Evolutionary conservation across 176 grass and related monocot species (phyloP).

Genomic region (Eremochloa ophiuroides): DNA sequence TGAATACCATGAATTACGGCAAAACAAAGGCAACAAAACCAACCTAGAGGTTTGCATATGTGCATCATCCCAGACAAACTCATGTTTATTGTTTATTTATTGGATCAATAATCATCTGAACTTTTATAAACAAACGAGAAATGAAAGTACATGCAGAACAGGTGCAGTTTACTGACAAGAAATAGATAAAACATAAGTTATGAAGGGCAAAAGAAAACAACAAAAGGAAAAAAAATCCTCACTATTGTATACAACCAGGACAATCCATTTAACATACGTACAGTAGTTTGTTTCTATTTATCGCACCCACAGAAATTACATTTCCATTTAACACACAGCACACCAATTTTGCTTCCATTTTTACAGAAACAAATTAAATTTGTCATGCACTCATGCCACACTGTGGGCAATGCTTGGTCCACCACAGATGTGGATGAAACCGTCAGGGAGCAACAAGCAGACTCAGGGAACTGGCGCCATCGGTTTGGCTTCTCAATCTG

Average conservation of each 20-base stretch:
- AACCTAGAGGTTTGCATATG: background rate
- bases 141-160: background rate
- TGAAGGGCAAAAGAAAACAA: background rate
- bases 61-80: background rate
- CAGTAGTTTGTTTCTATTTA: background rate
- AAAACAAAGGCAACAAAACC: background rate
- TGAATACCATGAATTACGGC: background rate
- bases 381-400: background rate
- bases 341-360: background rate
- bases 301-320: background rate
- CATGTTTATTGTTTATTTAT: background rate
- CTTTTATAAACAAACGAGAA: background rate
- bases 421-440: background rate
- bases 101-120: background rate
- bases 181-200: background rate
- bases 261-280: background rate
- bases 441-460: background rate
- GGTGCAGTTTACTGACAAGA: background rate
- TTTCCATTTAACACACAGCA: background rate
- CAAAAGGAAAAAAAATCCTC: background rate
- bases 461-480: background rate
- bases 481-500: background rate
- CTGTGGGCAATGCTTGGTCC: background rate
- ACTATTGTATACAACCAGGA: background rate
- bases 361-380: background rate